These are phyloP conservation scores for Aspergillus texensis DNA, from an alignment of 2,329 filamentous ascomycete genomes.

Conservation along the genomic window DNA sequence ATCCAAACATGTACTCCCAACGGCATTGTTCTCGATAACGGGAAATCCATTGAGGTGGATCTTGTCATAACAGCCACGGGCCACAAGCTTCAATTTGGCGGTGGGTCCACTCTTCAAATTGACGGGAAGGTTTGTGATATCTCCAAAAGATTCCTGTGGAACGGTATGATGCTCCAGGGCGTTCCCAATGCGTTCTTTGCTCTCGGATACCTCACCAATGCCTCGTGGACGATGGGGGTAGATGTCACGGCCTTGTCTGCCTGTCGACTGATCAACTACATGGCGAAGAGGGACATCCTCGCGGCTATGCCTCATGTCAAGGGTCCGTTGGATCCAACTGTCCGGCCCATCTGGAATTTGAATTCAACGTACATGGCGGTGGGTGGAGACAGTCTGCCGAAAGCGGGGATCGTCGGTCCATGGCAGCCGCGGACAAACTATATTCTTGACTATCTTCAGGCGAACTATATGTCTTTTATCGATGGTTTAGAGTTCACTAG, in stretches of 20 bases:
- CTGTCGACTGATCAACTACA: no score
- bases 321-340: no score
- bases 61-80: neutral
- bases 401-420: neutral
- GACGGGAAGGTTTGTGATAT: neutral
- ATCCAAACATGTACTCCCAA: neutral
- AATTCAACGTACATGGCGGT: no score
- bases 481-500: neutral
- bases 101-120: neutral
- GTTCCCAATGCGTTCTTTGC: neutral
- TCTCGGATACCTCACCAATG: neutral
- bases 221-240: neutral
- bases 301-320: no score
- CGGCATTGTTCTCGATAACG: neutral
- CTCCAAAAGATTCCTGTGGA: neutral
- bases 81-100: neutral
- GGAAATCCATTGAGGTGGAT: neutral
- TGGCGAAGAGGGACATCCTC: no score
- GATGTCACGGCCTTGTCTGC: no score
- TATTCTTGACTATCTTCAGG: neutral
- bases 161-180: neutral
- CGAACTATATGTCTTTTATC: neutral
- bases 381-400: no score
- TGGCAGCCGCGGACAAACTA: neutral
- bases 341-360: no score